Evolutionary conservation across 2,329 filamentous ascomycete species (phyloP).

Genomic region (Aspergillus terreus): DNA sequence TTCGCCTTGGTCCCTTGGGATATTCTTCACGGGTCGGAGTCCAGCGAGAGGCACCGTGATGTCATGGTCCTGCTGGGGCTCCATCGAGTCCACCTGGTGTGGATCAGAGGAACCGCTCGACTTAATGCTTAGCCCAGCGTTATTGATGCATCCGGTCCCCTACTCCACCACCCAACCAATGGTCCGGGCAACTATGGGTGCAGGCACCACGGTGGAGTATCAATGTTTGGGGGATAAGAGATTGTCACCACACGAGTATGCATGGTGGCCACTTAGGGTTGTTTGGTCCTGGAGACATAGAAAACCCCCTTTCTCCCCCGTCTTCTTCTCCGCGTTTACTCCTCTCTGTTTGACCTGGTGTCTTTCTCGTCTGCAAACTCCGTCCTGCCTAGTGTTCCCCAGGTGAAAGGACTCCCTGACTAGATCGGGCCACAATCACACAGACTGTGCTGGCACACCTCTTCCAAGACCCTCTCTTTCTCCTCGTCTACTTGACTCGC

Average conservation of each 20-base stretch:
- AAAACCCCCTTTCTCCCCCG: constrained; percentile 24
- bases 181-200: constrained; percentile 14
- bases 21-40: not conserved
- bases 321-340: constrained; percentile 13
- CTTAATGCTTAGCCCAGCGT: constrained; percentile 30
- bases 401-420: not conserved
- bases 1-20: not conserved
- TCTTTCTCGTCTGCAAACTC: constrained; percentile 2
- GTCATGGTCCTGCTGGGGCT: constrained; percentile 10
- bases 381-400: constrained; percentile 1
- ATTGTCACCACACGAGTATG: constrained; percentile 8
- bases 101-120: constrained; percentile 16
- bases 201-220: constrained; percentile 13
- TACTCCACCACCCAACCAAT: constrained; percentile 17
- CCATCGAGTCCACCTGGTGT: constrained; percentile 11
- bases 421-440: not conserved
- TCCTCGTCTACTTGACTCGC: not conserved
- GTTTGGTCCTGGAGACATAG: constrained; percentile 17
- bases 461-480: not conserved
- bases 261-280: constrained; percentile 19
- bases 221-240: constrained; percentile 11
- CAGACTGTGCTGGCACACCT: not conserved
- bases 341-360: constrained; percentile 10
- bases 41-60: constrained; percentile 7
- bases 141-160: constrained; percentile 29